These are phyloP conservation scores for Synchytrium microbalum DNA, from an alignment of 371 early-diverging fungal species.

Conservation along the genomic window DNA sequence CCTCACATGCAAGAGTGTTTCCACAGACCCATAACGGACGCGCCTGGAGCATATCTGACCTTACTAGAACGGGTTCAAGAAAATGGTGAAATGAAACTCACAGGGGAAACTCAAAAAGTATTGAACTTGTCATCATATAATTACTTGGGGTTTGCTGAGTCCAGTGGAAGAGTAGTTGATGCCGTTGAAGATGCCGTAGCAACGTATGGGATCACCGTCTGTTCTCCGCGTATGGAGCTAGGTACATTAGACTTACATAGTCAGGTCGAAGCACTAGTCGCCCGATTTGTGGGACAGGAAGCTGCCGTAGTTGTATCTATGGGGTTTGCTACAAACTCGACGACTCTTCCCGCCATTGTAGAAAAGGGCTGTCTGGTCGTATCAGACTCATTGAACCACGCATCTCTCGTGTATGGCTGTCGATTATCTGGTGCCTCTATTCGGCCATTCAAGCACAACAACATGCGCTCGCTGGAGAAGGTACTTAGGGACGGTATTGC, in stretches of 20 bases:
- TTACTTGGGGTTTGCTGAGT: constrained; percentile 97
- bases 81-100: constrained; percentile 79
- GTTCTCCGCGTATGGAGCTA: constrained; percentile 65
- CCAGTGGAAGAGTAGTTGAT: constrained; percentile 85
- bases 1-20: constrained; percentile 94
- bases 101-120: constrained; percentile 71
- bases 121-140: constrained; percentile 99
- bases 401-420: constrained; percentile 93
- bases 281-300: constrained; percentile 92
- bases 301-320: constrained; percentile 91
- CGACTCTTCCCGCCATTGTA: constrained; percentile 90
- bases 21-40: constrained; percentile 93
- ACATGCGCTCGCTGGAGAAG: constrained; percentile 67
- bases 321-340: constrained; percentile 99
- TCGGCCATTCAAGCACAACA: constrained; percentile 96
- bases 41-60: constrained; percentile 86
- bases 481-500: constrained; percentile 87
- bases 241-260: constrained; percentile 62
- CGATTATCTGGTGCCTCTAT: constrained; percentile 93
- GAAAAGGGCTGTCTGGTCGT: constrained; percentile 80
- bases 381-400: constrained; percentile 97
- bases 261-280: constrained; percentile 86
- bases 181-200: constrained; percentile 69
- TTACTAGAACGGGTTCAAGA: constrained; percentile 84
- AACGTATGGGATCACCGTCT: constrained; percentile 56